Evolutionary conservation across 202 grass and related monocot genomes (phyloP).

Genomic region (Setaria viridis): DNA sequence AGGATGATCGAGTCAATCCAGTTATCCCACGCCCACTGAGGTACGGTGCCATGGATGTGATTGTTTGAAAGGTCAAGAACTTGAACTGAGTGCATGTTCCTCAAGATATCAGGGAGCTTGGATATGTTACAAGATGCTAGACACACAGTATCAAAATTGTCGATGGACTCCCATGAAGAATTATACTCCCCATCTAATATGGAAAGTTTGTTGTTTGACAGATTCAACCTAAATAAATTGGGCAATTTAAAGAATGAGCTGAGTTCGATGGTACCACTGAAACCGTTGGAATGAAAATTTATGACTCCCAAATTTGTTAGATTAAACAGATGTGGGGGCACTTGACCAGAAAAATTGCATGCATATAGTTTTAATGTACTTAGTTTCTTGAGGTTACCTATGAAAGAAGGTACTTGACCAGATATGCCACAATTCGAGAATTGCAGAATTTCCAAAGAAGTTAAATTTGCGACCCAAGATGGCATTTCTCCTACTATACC

Average conservation of each 20-base stretch:
- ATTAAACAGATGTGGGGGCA: slow-evolving; percentile 53
- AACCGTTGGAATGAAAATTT: slow-evolving; percentile 55
- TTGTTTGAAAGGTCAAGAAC: slow-evolving; percentile 72
- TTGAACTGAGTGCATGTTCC: not conserved
- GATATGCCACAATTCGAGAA: slow-evolving; percentile 36
- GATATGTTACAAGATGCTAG: slow-evolving; percentile 66
- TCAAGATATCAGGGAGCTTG: slow-evolving; percentile 56
- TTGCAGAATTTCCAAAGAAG: not conserved
- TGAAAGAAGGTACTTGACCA: slow-evolving; percentile 48
- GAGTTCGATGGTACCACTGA: slow-evolving; percentile 53
- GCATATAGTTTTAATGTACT: slow-evolving; percentile 23
- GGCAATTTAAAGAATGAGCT: slow-evolving; percentile 43
- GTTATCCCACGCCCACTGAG: slow-evolving; percentile 56
- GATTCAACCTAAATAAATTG: slow-evolving; percentile 44
- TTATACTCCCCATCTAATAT: slow-evolving; percentile 18
- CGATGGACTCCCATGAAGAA: slow-evolving; percentile 28
- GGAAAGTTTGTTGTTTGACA: slow-evolving; percentile 64
- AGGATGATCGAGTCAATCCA: slow-evolving; percentile 7
- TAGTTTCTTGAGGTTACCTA: slow-evolving; percentile 54
- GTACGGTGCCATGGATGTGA: slow-evolving; percentile 58
- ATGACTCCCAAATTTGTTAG: slow-evolving; percentile 16
- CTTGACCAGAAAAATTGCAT: slow-evolving; percentile 57
- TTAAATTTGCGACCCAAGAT: slow-evolving; percentile 46
- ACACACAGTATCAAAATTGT: slow-evolving; percentile 30
- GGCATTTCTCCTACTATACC: slow-evolving; percentile 29